Percentiles rank a stretch among this genome's conserved stretches.
These are phyloP conservation scores for Hamamelis virginiana DNA, from an alignment of 164 flowering plant species.

Conservation along the genomic window DNA sequence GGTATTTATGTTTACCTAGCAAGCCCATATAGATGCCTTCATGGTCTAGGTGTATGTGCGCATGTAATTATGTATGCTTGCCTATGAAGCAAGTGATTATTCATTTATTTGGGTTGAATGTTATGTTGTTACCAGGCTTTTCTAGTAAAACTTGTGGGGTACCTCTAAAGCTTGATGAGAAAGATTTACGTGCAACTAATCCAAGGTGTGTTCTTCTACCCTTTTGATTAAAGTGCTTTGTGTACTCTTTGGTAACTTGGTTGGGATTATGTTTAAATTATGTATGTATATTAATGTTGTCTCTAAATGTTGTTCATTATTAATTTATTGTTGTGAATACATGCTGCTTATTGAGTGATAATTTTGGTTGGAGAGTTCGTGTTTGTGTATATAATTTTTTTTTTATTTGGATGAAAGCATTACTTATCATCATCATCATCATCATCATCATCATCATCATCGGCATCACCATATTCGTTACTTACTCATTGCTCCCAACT, in stretches of 20 bases:
- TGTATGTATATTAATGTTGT: too few relatives aligned
- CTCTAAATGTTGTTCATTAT: neutral
- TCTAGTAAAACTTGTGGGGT: constrained; percentile 36
- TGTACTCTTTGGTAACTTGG: neutral
- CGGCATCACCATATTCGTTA: too few relatives aligned
- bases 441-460: neutral
- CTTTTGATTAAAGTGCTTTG: neutral
- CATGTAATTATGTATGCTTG: neutral
- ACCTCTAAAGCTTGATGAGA: constrained; percentile 35
- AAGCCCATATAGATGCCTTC: neutral
- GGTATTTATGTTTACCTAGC: neutral
- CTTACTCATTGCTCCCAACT: too few relatives aligned
- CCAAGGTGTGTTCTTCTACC: constrained; percentile 34
- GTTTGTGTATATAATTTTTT: neutral
- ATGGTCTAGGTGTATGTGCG: neutral
- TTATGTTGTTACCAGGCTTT: constrained; percentile 41
- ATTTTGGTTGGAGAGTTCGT: neutral
- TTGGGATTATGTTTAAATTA: too few relatives aligned
- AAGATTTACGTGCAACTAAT: constrained; percentile 19
- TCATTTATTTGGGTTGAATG: constrained; percentile 7
- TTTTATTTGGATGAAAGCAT: neutral
- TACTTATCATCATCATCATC: neutral
- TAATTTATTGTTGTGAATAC: neutral
- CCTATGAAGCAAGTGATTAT: neutral
- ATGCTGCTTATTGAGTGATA: neutral